Conservation (phyloP, 2,329 filamentous ascomycete species). For the Macrophomina tecta region DNA sequence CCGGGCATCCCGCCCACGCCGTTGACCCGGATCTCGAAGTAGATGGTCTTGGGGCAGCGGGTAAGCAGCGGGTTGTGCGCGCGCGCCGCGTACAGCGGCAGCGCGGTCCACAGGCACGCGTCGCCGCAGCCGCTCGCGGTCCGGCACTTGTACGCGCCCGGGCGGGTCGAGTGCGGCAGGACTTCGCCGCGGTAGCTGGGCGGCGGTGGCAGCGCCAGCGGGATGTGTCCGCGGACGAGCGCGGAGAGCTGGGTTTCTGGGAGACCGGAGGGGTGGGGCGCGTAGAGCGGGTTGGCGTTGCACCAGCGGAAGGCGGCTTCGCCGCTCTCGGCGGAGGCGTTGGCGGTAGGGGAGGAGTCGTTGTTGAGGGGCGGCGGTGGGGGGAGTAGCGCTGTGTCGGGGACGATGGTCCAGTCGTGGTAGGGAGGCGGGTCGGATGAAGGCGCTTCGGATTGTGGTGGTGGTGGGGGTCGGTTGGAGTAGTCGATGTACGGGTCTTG, state of each 20-base stretch:
- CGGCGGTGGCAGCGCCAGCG: conserved; percentile 30
- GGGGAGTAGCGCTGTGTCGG: conserved; percentile 74
- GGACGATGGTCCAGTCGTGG: conserved; percentile 76
- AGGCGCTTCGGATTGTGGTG: conserved; percentile 31
- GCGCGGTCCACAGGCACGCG: conserved; percentile 68
- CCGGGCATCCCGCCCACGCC: conserved; percentile 43
- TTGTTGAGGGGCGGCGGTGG: conserved; percentile 73
- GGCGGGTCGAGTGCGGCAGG: conserved; percentile 9
- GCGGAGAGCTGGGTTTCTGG: conserved; percentile 55
- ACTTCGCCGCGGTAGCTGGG: conserved; percentile 34
- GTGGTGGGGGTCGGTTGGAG: conserved; percentile 29
- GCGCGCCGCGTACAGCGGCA: conserved; percentile 70
- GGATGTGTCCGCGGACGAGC: conserved; percentile 59
- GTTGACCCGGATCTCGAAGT: conserved; percentile 72
- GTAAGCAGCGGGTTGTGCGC: conserved; percentile 64
- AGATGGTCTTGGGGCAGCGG: conserved; percentile 63
- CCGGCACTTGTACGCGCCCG: conserved; percentile 52
- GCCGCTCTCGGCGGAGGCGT: conserved; percentile 69
- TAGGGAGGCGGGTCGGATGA: conserved; percentile 54
- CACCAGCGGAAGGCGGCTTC: conserved; percentile 72
- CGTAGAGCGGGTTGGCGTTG: conserved; percentile 61
- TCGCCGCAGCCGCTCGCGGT: conserved; percentile 58
- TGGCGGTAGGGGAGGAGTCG: conserved; percentile 70
- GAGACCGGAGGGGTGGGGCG: conserved; percentile 54
- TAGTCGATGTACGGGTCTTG: neutral